These are phyloP conservation scores for Artemisia annua DNA, from an alignment of 129 eudicot species.

Conservation along the genomic window DNA sequence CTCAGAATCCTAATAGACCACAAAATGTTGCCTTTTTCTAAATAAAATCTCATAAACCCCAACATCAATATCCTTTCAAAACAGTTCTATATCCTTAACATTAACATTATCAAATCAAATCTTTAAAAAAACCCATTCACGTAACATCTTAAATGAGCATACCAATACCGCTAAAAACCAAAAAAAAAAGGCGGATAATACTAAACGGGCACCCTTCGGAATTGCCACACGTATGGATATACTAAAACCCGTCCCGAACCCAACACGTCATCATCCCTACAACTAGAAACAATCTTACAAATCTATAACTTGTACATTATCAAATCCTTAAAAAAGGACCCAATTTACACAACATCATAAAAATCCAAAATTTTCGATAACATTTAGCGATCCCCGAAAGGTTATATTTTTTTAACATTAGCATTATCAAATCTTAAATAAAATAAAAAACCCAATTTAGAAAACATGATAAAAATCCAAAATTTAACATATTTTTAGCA, in stretches of 20 bases:
- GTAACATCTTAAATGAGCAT: not conserved
- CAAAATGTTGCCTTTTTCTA: no score
- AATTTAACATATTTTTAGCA: no score
- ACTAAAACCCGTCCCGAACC: no score
- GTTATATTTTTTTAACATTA: not conserved
- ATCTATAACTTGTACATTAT: not conserved
- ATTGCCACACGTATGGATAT: no score
- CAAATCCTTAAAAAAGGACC: not conserved
- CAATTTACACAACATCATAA: no score
- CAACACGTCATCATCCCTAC: no score
- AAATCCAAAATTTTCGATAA: no score
- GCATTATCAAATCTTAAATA: not conserved
- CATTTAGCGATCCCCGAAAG: not conserved
- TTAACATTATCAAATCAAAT: not conserved
- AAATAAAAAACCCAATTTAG: not conserved
- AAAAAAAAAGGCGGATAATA: no score
- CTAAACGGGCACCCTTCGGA: no score
- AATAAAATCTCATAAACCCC: not conserved
- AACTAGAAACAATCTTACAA: no score
- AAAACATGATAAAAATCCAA: not conserved
- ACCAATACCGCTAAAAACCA: no score
- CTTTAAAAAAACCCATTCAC: not conserved
- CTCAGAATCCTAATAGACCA: no score
- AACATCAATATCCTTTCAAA: not conserved
- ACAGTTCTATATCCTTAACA: not conserved